phyloP scores from a whole-genome alignment of 1,284 basidiomycete genomes.

The Thecaphora thlaspeos region DNA sequence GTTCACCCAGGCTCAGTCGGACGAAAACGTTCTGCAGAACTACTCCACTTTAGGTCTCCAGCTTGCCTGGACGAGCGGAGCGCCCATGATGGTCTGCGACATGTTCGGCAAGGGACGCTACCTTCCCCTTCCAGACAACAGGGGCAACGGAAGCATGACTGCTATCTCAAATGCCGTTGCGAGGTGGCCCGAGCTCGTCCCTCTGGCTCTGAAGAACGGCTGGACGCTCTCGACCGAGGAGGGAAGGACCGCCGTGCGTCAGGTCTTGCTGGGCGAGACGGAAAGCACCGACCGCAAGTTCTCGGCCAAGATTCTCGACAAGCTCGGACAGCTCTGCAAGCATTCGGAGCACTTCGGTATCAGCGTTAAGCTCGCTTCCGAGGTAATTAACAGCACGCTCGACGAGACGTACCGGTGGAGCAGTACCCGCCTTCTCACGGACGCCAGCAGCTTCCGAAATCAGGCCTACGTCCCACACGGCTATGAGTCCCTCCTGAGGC shows the following conservation, averaged over 20 bases:
- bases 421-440: too few species aligned
- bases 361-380: background rate
- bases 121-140: background rate
- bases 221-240: background rate
- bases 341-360: background rate
- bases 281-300: background rate
- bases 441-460: too few species aligned
- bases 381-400: too few species aligned
- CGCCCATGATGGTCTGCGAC: too few species aligned
- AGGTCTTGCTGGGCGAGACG: background rate
- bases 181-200: background rate
- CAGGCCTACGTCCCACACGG: background rate
- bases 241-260: background rate
- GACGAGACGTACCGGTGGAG: too few species aligned
- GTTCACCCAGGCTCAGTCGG: too few species aligned
- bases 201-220: background rate
- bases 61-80: too few species aligned
- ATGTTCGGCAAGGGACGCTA: background rate
- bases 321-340: background rate
- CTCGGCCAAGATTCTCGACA: background rate
- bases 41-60: too few species aligned
- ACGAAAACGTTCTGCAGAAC: too few species aligned
- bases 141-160: background rate
- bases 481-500: background rate
- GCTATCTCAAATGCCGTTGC: background rate